Evolutionary conservation across 352 stramenopile genomes (phyloP).

Genomic region (Phytophthora pluvialis): DNA sequence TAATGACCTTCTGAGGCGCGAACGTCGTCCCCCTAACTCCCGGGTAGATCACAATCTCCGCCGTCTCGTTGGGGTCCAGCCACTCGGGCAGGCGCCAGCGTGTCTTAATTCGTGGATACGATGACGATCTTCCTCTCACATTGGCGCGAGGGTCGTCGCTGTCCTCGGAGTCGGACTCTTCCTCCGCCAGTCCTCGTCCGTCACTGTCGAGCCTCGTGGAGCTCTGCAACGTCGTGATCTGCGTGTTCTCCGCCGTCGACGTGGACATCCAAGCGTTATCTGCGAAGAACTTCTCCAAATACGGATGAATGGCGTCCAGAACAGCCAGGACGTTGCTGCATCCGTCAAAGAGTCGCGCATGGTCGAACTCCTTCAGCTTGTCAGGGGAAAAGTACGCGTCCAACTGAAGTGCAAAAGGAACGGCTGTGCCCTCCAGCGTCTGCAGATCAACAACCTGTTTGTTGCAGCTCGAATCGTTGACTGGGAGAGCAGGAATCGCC

Average conservation of each 20-base stretch:
- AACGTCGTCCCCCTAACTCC: conserved; percentile 60
- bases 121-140: conserved; percentile 27
- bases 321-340: conserved; percentile 66
- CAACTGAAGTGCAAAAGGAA: conserved; percentile 54
- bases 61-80: conserved; percentile 50
- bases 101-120: conserved; percentile 30
- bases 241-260: conserved; percentile 33
- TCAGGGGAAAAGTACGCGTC: conserved; percentile 55
- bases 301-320: conserved; percentile 69
- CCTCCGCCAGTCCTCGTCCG: conserved; percentile 33
- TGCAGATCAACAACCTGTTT: conserved; percentile 39
- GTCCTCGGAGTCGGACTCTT: conserved; percentile 52
- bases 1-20: conserved; percentile 63
- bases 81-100: conserved; percentile 50
- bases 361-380: conserved; percentile 55
- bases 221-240: conserved; percentile 49
- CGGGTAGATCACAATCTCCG: conserved; percentile 62
- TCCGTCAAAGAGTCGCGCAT: conserved; percentile 57
- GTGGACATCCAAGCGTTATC: conserved; percentile 44
- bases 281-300: conserved; percentile 58
- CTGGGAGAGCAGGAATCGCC: conserved; percentile 1
- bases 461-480: neutral
- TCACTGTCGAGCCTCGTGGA: conserved; percentile 42
- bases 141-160: conserved; percentile 30
- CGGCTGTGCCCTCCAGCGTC: conserved; percentile 21